Percentiles rank a stretch among this genome's conserved stretches.
These are phyloP conservation scores for Penicillium manginii DNA, from an alignment of 495 filamentous ascomycete genomes.

Conservation along the genomic window DNA sequence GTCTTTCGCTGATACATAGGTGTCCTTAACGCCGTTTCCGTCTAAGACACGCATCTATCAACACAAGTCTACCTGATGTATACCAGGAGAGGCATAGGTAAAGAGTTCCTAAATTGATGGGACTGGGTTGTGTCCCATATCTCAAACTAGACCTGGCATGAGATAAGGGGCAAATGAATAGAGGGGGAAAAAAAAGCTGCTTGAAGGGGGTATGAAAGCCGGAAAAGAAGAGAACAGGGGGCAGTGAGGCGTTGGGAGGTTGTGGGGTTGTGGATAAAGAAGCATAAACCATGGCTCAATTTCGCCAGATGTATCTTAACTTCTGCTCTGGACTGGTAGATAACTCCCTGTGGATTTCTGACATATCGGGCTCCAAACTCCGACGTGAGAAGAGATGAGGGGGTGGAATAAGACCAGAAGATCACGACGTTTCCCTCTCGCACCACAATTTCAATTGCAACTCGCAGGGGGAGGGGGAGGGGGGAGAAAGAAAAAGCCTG, in stretches of 20 bases:
- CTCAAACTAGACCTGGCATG: constrained; percentile 21
- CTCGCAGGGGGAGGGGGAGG: background rate
- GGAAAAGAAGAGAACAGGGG: background rate
- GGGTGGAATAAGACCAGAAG: background rate
- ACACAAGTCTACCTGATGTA: constrained; percentile 15
- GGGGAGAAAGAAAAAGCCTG: background rate
- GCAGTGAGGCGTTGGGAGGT: background rate
- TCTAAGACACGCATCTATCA: background rate
- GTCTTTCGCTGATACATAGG: background rate
- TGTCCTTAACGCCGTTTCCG: background rate
- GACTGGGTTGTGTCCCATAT: constrained; percentile 7
- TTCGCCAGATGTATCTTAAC: background rate
- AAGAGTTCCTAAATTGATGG: constrained; percentile 20
- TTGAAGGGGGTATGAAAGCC: background rate
- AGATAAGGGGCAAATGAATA: constrained; percentile 3
- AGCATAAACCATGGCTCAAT: background rate
- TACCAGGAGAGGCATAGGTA: constrained; percentile 5
- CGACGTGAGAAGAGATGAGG: background rate
- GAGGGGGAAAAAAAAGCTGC: constrained; percentile 8
- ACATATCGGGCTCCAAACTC: background rate
- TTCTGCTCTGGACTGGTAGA: background rate
- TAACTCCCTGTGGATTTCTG: background rate
- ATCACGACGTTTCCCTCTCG: background rate
- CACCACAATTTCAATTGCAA: background rate
- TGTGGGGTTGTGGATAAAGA: background rate